A percentile compares a stretch with the other conserved stretches of the same genome.
phyloP scores from a whole-genome alignment of 108 stramenopile genomes.

The Nitzschia inconspicua region DNA sequence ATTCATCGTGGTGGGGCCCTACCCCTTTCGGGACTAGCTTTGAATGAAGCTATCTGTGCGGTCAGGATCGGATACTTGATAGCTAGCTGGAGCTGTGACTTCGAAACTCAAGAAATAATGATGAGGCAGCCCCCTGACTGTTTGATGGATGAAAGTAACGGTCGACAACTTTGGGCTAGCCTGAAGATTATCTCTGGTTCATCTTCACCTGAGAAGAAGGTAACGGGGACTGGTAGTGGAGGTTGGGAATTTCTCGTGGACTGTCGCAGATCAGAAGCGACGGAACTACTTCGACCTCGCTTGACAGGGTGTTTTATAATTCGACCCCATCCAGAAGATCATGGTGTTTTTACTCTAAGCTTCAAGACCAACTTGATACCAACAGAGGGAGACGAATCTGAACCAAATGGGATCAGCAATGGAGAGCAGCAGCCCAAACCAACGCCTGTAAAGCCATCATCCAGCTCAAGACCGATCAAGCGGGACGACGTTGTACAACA shows the following conservation, averaged over 20 bases:
- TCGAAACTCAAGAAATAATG: constrained; percentile 60
- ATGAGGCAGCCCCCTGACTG: constrained; percentile 78
- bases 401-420: constrained; percentile 5
- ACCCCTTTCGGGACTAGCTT: constrained; percentile 53
- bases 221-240: constrained; percentile 51
- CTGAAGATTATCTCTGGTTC: constrained; percentile 61
- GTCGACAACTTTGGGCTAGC: constrained; percentile 74
- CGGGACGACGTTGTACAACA: constrained; percentile 85
- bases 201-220: constrained; percentile 13
- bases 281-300: constrained; percentile 65
- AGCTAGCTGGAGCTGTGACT: constrained; percentile 66
- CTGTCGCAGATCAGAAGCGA: constrained; percentile 75
- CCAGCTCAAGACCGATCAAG: constrained; percentile 35
- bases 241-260: constrained; percentile 92
- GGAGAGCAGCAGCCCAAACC: constrained; percentile 12
- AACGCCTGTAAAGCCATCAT: constrained; percentile 4
- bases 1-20: constrained; percentile 73
- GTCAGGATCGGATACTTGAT: constrained; percentile 65
- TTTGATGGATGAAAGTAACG: constrained; percentile 56
- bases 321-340: constrained; percentile 79
- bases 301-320: constrained; percentile 75
- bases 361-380: constrained; percentile 83
- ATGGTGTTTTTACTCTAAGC: constrained; percentile 85
- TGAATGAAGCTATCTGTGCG: constrained; percentile 68
- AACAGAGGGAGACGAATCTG: constrained; percentile 18